A percentile compares a stretch with the other conserved stretches of the same genome.
phyloP scores from a whole-genome alignment of 2,329 filamentous ascomycete genomes.

The Ceratocystis lukuohia region DNA sequence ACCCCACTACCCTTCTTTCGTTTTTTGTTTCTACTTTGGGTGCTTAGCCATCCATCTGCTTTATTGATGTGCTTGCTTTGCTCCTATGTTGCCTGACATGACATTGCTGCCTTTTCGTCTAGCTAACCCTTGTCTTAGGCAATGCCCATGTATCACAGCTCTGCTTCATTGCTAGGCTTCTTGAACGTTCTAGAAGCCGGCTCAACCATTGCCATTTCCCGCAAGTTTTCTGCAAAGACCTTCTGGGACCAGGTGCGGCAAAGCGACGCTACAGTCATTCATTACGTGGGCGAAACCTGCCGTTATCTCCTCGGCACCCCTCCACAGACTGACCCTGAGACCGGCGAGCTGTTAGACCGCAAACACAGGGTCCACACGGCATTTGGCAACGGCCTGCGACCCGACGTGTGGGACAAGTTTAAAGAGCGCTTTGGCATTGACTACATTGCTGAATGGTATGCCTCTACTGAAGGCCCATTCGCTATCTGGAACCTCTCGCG shows the following conservation, averaged over 20 bases:
- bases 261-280: slow-evolving; percentile 58
- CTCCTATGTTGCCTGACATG: not conserved
- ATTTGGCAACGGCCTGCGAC: slow-evolving; percentile 73
- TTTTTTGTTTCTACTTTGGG: not conserved
- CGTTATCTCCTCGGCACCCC: slow-evolving; percentile 64
- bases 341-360: slow-evolving; percentile 55
- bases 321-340: slow-evolving; percentile 45
- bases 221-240: slow-evolving; percentile 61
- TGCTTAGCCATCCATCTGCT: not conserved
- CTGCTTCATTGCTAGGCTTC: slow-evolving; percentile 59
- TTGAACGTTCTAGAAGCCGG: slow-evolving; percentile 45
- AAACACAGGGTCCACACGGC: slow-evolving; percentile 60
- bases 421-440: slow-evolving; percentile 67
- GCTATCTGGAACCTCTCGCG: slow-evolving; percentile 59
- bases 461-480: slow-evolving; percentile 57
- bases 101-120: not conserved
- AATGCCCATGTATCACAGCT: slow-evolving; percentile 83
- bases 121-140: slow-evolving; percentile 34
- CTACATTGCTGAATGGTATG: slow-evolving; percentile 68
- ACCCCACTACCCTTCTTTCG: slow-evolving; percentile 6
- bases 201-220: slow-evolving; percentile 56
- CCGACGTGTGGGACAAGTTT: slow-evolving; percentile 75
- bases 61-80: too few species aligned
- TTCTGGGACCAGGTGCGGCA: slow-evolving; percentile 69
- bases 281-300: slow-evolving; percentile 81